Conservation (phyloP, 202 grass and related monocot genomes). For the Zoysia matrella region DNA sequence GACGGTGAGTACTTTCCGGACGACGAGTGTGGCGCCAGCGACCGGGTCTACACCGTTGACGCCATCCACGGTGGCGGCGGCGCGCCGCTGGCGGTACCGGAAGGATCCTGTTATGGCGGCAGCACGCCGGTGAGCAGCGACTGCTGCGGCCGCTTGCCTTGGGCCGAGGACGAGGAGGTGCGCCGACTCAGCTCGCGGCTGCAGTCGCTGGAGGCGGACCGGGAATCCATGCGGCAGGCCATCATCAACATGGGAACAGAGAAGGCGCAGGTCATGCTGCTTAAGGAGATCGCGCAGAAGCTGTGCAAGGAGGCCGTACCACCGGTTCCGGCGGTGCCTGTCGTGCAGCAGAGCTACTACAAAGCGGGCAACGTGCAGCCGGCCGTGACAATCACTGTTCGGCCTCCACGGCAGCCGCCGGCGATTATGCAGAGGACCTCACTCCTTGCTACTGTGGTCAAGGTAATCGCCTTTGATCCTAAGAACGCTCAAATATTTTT, state of each 20-base stretch:
- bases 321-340: not conserved
- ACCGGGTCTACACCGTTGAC: conserved; percentile 78
- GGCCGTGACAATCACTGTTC: conserved; percentile 39
- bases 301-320: conserved; percentile 58
- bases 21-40: conserved; percentile 50
- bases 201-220: conserved; percentile 78
- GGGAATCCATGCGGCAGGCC: conserved; percentile 82
- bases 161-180: conserved; percentile 64
- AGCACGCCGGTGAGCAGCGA: conserved; percentile 24
- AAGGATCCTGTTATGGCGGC: conserved; percentile 32
- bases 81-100: conserved; percentile 41
- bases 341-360: conserved; percentile 43
- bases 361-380: conserved; percentile 25
- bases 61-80: conserved; percentile 54
- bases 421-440: conserved; percentile 58
- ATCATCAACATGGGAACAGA: conserved; percentile 77
- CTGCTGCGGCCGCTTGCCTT: too few species aligned
- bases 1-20: conserved; percentile 40
- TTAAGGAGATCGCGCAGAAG: conserved; percentile 95
- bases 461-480: conserved; percentile 55
- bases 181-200: conserved; percentile 61
- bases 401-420: conserved; percentile 16
- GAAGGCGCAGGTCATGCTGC: conserved; percentile 78
- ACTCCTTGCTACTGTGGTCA: conserved; percentile 45
- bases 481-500: not conserved